A percentile compares a stretch with the other conserved stretches of the same genome.
These are phyloP conservation scores for Saccharomycopsis babjevae DNA, from an alignment of 805 yeast genomes.

Conservation along the genomic window DNA sequence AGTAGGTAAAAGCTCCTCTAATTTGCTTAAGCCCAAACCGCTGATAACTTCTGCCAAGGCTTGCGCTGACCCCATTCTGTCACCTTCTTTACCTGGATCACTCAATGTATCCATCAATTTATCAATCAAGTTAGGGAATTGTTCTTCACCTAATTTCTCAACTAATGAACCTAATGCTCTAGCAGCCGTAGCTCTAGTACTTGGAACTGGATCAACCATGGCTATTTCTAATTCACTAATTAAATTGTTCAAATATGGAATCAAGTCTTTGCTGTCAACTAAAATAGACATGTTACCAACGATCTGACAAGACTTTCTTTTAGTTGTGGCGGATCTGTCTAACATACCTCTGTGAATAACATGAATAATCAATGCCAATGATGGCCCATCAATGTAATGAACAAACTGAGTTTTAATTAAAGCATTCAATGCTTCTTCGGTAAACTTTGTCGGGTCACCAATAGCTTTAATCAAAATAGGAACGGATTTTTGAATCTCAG, in stretches of 20 bases:
- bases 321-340: conserved; percentile 87
- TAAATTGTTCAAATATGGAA: conserved; percentile 71
- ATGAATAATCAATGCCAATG: conserved; percentile 87
- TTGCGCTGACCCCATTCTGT: conserved; percentile 94
- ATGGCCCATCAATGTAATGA: conserved; percentile 97
- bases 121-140: conserved; percentile 85
- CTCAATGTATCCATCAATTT: conserved; percentile 64
- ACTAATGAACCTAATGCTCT: conserved; percentile 94
- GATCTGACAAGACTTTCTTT: conserved; percentile 91
- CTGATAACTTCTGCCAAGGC: conserved; percentile 89
- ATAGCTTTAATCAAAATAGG: conserved; percentile 84
- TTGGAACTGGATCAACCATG: conserved; percentile 98
- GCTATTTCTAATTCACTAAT: conserved; percentile 80
- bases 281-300: conserved; percentile 98
- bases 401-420: conserved; percentile 87
- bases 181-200: conserved; percentile 93
- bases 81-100: conserved; percentile 76
- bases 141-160: conserved; percentile 92
- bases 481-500: conserved; percentile 88
- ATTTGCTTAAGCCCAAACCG: conserved; percentile 79
- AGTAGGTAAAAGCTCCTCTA: conserved; percentile 81
- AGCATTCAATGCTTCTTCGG: conserved; percentile 79
- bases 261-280: conserved; percentile 77
- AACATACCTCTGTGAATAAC: conserved; percentile 93
- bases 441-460: conserved; percentile 88